Evolutionary conservation across 345 rosid genomes (phyloP), one percentile per base, ranked within the genome.

Genomic region (Populus tremula): DNA sequence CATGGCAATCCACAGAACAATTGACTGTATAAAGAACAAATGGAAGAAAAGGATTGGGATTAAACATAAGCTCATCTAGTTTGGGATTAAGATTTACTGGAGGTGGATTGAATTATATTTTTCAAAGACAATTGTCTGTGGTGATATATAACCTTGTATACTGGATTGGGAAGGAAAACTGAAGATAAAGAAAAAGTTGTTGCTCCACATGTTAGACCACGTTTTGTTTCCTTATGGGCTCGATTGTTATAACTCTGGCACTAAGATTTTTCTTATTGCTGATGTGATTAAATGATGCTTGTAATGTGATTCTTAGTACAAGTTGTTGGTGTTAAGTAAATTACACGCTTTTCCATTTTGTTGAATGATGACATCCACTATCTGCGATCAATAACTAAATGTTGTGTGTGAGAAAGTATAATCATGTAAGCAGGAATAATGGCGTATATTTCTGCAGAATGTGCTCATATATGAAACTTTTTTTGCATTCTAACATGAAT

Each of bases 401-500:
- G 17, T 47, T 47, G 16, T 41, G 29, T 38, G 50, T 73, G 61
- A 9, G 18, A 14, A 25, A 74, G 69, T 31, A 9, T 16, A 61
- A 27, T 73, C 27, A 59, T 74, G 50, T 64, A 66, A 33, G 62
- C 71, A 29, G 38, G 11, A 47, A 23, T 47, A 7, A 65, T 5
- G 11, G 50, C 16, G 6, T 49, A 8, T 29, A 31, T 31, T 14
- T 66, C 35, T 66, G 47, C 29, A 23, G 23, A 73, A 17, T 33
- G 12, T n/a, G 25, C 5, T 29, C 36, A 36, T 14, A 66, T 63
- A 2, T 11, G 39, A 8, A 64, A 45, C 54, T 73, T 18, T 43
- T 53, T 36, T 65, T 38, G 45, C 49, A 76, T 39, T 43, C 63
- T 74, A 36, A 82, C 69, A 18, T 74, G 69, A 72, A 75, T 45